Evolutionary conservation across 352 stramenopile genomes (phyloP), one percentile per base, ranked within the genome.

Genomic region (Globisporangium takayamanum): DNA sequence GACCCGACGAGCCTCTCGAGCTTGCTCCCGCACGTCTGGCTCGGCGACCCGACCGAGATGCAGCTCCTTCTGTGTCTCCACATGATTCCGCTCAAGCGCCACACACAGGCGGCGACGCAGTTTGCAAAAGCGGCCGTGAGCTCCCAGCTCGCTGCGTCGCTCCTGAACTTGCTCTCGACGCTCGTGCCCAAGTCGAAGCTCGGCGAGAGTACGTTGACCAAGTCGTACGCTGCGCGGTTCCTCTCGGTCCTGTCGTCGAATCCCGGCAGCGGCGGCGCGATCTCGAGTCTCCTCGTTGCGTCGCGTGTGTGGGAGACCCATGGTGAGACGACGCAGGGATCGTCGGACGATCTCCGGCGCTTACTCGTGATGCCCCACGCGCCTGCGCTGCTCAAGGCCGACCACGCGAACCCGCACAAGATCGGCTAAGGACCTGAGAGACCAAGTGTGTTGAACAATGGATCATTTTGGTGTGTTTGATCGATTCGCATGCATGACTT

Each of bases 21-120:
- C 30, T 47, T 95, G 30, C 60, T 95, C 20, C 85, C 85, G 3
- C 78, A 88, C 22, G 76, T 93, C 15, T 93, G 82, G 80, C 64
- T 87, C 1, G 83, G 80, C 8, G 84, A 95, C 53, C 81, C 84
- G 26, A 88, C 72, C 8, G 83, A 90, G 60, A 86, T 95, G 57
- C 83, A 95, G 53, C 68, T 95, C 20, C 61, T 95, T 26, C 53
- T 95, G 44, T 93, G 84, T 47, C 72, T 95, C 39, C 85, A 95
- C 62, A 95, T 92, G 83, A 95, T 92, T 52, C 83, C 83, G 6
- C 70, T 95, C 20, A 95, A 95, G 64, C 76, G 85, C 20, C 85
- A 95, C 73, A 95, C 85, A 0, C 81, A 92, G 52, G 80, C 84
- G 39, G 84, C 85, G 16, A 95, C 84, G 2, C 74, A 89, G 53